phyloP scores from a whole-genome alignment of 495 filamentous ascomycete species.

The Neurospora intermedia region DNA sequence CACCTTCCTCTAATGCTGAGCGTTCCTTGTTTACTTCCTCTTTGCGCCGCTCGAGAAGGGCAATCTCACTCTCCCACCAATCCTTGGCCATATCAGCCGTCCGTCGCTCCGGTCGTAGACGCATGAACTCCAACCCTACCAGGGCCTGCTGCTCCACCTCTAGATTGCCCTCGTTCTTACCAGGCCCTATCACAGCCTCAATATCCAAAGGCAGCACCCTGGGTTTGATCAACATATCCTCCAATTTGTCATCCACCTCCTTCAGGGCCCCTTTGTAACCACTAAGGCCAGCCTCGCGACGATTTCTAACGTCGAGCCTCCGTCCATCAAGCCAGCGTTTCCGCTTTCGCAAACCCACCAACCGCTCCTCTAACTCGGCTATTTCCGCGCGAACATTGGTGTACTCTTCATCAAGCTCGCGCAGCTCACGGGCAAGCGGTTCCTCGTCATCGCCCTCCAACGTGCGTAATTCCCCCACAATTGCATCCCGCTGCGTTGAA shows the following conservation, averaged over 20 bases:
- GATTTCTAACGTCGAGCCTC: slow-evolving; percentile 53
- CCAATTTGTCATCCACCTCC: slow-evolving; percentile 71
- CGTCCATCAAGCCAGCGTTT: slow-evolving; percentile 50
- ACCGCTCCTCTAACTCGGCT: slow-evolving; percentile 42
- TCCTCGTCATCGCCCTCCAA: slow-evolving; percentile 31
- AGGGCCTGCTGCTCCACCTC: slow-evolving; percentile 4
- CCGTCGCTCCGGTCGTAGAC: slow-evolving; percentile 54
- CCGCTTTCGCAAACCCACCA: slow-evolving; percentile 56
- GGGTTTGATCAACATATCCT: slow-evolving; percentile 60
- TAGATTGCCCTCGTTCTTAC: slow-evolving; percentile 14
- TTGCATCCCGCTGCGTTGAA: slow-evolving; percentile 39
- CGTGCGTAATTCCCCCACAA: slow-evolving; percentile 28
- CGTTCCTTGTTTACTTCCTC: slow-evolving; percentile 56
- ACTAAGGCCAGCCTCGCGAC: slow-evolving; percentile 39
- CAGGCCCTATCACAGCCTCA: slow-evolving; percentile 21
- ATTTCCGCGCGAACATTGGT: slow-evolving; percentile 49
- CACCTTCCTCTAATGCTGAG: slow-evolving; percentile 73
- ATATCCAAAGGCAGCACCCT: slow-evolving; percentile 34
- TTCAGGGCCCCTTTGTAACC: slow-evolving; percentile 38
- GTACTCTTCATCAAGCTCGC: slow-evolving; percentile 41
- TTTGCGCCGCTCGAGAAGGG: slow-evolving; percentile 45
- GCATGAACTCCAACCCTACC: slow-evolving; percentile 36
- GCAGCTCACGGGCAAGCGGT: slow-evolving; percentile 47
- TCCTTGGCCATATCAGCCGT: slow-evolving; percentile 70
- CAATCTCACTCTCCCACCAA: slow-evolving; percentile 60